A percentile compares a stretch with the other conserved stretches of the same genome.
Evolutionary conservation across 1,139 yeast species (phyloP).

Genomic region (Hansenula sp.): DNA sequence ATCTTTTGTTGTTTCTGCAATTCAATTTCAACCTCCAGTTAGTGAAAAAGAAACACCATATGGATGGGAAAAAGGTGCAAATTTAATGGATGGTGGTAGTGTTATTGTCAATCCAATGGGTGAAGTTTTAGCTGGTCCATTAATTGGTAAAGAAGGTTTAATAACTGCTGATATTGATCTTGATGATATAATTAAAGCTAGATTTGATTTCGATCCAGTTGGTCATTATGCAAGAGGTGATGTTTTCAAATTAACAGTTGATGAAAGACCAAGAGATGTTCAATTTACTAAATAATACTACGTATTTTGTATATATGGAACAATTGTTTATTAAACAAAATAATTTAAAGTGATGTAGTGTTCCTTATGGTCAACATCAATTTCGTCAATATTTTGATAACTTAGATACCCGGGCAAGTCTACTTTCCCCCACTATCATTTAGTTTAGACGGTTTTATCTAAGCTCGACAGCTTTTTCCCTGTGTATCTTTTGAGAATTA

Average conservation of each 20-base stretch:
- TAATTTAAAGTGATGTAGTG: no score
- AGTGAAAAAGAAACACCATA: conserved; percentile 6
- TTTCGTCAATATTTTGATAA: no score
- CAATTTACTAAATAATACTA: background rate
- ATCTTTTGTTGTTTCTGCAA: conserved; percentile 29
- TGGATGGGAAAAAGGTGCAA: conserved; percentile 14
- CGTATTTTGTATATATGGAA: background rate
- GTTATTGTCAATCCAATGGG: conserved; percentile 36
- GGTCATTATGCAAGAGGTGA: conserved; percentile 39
- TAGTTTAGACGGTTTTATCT: no score
- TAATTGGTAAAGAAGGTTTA: conserved; percentile 33
- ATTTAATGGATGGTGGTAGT: conserved; percentile 34
- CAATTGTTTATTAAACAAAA: no score
- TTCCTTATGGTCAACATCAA: no score
- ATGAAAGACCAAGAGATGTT: conserved; percentile 22
- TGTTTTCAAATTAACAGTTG: conserved; percentile 33
- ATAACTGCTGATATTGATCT: conserved; percentile 32
- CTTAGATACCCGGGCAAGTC: no score
- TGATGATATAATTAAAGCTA: conserved; percentile 29
- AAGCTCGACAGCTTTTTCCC: no score
- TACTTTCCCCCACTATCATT: no score
- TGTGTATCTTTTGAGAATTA: no score
- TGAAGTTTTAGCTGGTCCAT: conserved; percentile 37
- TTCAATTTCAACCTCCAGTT: conserved; percentile 23
- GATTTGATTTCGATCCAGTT: conserved; percentile 33